Base-by-base conservation (phyloP, 208 protist species). In the Trypanosoma melophagium region DNA sequence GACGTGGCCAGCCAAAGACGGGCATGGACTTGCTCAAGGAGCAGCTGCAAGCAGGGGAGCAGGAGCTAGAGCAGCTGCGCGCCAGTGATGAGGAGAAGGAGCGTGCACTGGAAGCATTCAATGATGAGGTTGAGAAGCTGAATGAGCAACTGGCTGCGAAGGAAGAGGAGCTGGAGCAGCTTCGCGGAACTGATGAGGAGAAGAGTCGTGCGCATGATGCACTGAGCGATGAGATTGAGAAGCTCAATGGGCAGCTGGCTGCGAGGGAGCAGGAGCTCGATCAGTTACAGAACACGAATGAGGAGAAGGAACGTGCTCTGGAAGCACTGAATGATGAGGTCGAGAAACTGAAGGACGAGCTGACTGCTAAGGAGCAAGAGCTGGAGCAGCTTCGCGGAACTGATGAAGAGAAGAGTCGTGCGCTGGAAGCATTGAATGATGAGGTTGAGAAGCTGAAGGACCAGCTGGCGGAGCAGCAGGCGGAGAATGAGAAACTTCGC, bases 391-490 rank as follows among this genome's bases (percentile, higher is more conserved):
- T 35, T 7, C 28, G 5, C 1, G 5, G 24, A 2, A 41, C 25
- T 40, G 24, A 59, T 28, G 54, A 35, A 9, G 54, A 28, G 19
- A 59, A 59, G 54, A 5, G 3, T 7, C 25, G 25, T 59, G 24
- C 19, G 2, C 7, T 59, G 22, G 54, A 13, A 42, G 25, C 17
- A 10, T 24, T 41, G 19, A 41, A 42, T 24, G 53, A 58, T 19
- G 4, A 38, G 7, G 13, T 58, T 22, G 21, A 38, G 13, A 22
- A 58, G 24, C 17, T 58, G 17, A 1, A 57, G 12, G 40, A 73
- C 60, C 64, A 69, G 52, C 71, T 82, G 28, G 42, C 40, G 19
- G 69, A 76, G 55, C 54, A 54, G 31, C 35, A 61, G 9, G 64
- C 66, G 0, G 71, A 77, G 42, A 40, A 60, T 31, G 61, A 41